Evolutionary conservation across 202 grass and related monocot species (phyloP).

Genomic region (Schoenoplectus triqueter): DNA sequence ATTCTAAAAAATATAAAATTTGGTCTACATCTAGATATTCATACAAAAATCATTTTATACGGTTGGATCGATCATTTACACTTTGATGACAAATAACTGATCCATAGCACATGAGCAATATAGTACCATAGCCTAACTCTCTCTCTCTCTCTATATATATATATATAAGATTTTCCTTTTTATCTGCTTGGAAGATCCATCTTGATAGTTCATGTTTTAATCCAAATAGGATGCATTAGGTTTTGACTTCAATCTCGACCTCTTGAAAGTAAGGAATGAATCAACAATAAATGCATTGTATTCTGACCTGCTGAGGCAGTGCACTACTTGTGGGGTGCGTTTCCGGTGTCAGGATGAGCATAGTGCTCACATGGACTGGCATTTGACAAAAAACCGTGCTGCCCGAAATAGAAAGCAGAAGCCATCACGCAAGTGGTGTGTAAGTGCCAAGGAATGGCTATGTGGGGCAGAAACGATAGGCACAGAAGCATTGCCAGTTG

Average conservation of each 20-base stretch:
- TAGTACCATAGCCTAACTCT: too few species aligned
- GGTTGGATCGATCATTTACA: too few species aligned
- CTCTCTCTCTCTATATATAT: too few species aligned
- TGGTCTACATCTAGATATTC: too few species aligned
- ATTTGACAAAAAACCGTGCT: constrained; percentile 97
- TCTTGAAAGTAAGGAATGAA: constrained; percentile 70
- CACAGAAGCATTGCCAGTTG: constrained; percentile 61
- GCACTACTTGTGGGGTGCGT: constrained; percentile 91
- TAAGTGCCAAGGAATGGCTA: constrained; percentile 81
- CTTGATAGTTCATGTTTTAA: constrained; percentile 37
- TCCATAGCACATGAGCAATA: too few species aligned
- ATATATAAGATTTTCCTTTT: constrained; percentile 35
- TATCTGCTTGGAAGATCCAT: background rate
- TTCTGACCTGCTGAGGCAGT: constrained; percentile 81
- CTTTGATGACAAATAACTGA: too few species aligned
- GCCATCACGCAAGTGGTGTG: constrained; percentile 94
- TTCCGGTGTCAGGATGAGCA: constrained; percentile 96
- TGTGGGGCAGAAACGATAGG: constrained; percentile 85
- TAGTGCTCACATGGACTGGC: constrained; percentile 98
- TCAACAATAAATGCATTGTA: constrained; percentile 80
- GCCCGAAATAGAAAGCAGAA: constrained; percentile 85
- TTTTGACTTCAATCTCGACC: constrained; percentile 79
- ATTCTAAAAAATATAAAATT: too few species aligned
- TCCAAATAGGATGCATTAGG: constrained; percentile 58
- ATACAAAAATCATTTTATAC: too few species aligned